Evolutionary conservation across 225 moss, liverwort and hornwort genomes (phyloP), one percentile per base, ranked within the genome.

Genomic region (Ulota crispa): DNA sequence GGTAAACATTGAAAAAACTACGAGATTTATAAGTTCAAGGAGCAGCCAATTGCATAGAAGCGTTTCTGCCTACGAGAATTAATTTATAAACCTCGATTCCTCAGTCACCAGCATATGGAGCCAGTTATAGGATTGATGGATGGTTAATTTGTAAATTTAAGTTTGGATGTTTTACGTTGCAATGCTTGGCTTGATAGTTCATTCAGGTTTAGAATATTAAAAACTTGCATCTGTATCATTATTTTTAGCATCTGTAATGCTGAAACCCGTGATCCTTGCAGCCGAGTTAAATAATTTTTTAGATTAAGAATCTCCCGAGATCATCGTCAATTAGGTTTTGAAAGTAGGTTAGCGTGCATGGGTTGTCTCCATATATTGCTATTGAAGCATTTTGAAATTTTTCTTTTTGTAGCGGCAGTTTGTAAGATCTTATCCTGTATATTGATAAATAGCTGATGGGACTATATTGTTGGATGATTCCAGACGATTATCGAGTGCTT

Each of bases 401-500:
- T 42, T 55, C 14, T 79, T 28, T 43, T 55, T 54, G 43, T 60
- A 42, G 73, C 12, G 73, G 68, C 68, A 73, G 26, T 15, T 12
- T 78, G 61, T 61, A 41, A 68, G 62, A 14, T 66, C 26, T 64
- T 57, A 57, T 71, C 20, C 20, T 74, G 47, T 43, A 14, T 78
- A 68, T 73, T 66, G 66, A 41, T 41, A 67, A 26, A 24, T 66
- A 57, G 11, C 36, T 72, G 67, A 65, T 75, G 15, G 7, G 37
- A 64, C 7, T 70, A 24, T 30, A 18, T 74, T 81, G 83, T 82
- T 66, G 45, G 53, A 42, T 50, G 65, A 66, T 75, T 70, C 26
- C 90, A 99, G 98, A 99, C 99, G 19, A 89, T 99, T 19, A 99
- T 99, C 45, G 99, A 99, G 89, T 96, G 99, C 85, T 89, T 99